Evolutionary conservation across 2,329 filamentous ascomycete species (phyloP).

Genomic region (Pleoardoris graminearum): DNA sequence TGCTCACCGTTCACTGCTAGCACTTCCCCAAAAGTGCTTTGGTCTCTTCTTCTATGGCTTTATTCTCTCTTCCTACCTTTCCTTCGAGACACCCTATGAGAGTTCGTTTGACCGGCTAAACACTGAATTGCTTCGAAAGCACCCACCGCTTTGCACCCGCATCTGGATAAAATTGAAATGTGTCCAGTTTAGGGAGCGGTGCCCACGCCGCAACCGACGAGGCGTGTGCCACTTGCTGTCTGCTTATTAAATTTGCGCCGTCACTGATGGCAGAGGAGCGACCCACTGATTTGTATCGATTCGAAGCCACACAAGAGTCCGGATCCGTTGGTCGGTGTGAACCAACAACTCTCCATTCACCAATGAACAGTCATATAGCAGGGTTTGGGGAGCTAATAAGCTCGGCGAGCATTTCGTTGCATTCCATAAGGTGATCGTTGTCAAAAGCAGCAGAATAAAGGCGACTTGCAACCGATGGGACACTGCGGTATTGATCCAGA

Average conservation of each 20-base stretch:
- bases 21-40: not conserved
- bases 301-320: not conserved
- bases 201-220: constrained; percentile 4
- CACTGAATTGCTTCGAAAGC: not conserved
- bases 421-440: not conserved
- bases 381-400: not conserved
- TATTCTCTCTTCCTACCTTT: not conserved
- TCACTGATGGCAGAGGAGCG: constrained; percentile 2
- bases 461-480: not conserved
- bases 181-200: constrained; percentile 7
- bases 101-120: constrained; percentile 2
- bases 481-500: not conserved
- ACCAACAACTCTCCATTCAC: not conserved
- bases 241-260: constrained; percentile 16
- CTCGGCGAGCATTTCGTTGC: not conserved
- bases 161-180: not conserved
- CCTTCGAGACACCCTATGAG: not conserved
- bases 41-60: not conserved
- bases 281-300: constrained; percentile 2
- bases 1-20: not conserved
- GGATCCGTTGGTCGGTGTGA: not conserved
- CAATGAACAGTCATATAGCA: not conserved
- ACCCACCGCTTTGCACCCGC: not conserved
- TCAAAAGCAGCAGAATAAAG: not conserved
- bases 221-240: constrained; percentile 15